Base-by-base conservation (phyloP, 208 protist species). In the Plasmodiophora brassicae region DNA sequence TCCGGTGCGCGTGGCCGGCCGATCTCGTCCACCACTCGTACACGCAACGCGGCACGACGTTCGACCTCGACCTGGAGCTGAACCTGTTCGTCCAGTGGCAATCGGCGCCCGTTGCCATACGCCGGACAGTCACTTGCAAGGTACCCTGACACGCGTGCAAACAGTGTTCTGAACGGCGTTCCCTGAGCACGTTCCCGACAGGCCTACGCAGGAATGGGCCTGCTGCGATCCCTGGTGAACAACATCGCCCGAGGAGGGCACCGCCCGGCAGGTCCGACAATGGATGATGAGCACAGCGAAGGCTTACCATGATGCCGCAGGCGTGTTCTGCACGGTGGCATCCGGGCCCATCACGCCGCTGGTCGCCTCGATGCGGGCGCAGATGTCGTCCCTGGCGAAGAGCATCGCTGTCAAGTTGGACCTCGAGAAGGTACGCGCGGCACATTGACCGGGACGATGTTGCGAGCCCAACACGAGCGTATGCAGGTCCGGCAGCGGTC, bases 41-140 rank as follows among this genome's bases (percentile, higher is more conserved):
- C n/a, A 38, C 65, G 32, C 65, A 78, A 38, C 65, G 65, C 41
- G n/a, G n/a, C 5, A 5, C 65, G 5, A 32, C 20, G 10, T 78
- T 78, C n/a, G 65, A 78, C 10, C 65, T 78, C n/a, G 65, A 78
- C n/a, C 20, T 78, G 5, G 65, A 78, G n/a, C 32, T 78, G 5
- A 38, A 5, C 20, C 5, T 78, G n/a, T 78, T 44, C 41, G 65
- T 32, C n/a, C 32, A 78, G 32, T 78, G 65, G 65, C 65, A 78
- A 32, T 38, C n/a, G 32, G n/a, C 20, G 65, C 65, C 65, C 5
- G 41, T 78, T 32, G 20, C n/a, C 41, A 14, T 78, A 36, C 41
- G 14, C 14, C 65, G 41, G 32, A 78, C 65, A 36, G 65, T 78
- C 5, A 5, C 5, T 5, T 78, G 65, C 65, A 78, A 78, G n/a